A percentile compares a stretch with the other conserved stretches of the same genome.
Evolutionary conservation across 2,329 filamentous ascomycete species (phyloP).

Genomic region (Diplodia intermedia): DNA sequence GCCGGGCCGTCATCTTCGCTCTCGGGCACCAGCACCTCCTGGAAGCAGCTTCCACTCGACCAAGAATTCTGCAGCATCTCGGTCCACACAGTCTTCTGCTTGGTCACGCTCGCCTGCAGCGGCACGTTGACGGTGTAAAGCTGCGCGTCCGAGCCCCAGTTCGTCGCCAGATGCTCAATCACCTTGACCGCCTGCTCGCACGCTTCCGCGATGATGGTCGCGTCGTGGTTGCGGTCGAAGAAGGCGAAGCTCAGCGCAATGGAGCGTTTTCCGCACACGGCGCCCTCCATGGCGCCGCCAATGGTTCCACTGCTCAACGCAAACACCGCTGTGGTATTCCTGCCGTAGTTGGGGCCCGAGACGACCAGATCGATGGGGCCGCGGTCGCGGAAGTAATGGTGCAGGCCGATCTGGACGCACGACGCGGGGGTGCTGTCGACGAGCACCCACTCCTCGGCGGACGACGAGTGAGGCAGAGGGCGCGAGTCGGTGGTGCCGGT

Average conservation of each 20-base stretch:
- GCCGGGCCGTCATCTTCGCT: slow-evolving; percentile 63
- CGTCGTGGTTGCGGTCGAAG: slow-evolving; percentile 83
- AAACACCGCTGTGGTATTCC: slow-evolving; percentile 60
- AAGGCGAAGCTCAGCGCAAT: slow-evolving; percentile 93
- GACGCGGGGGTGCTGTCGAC: slow-evolving; percentile 58
- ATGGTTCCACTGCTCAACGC: slow-evolving; percentile 57
- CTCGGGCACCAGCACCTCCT: slow-evolving; percentile 73
- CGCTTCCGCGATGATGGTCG: slow-evolving; percentile 78
- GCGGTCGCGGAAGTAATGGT: slow-evolving; percentile 54
- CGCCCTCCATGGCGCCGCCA: slow-evolving; percentile 58
- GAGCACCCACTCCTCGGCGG: slow-evolving; percentile 57
- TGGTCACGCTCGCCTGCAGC: slow-evolving; percentile 75
- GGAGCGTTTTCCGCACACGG: slow-evolving; percentile 58
- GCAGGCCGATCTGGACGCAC: slow-evolving; percentile 58
- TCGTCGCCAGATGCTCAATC: slow-evolving; percentile 77
- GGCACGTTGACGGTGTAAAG: slow-evolving; percentile 94
- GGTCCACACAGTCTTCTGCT: slow-evolving; percentile 79
- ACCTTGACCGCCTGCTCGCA: slow-evolving; percentile 76
- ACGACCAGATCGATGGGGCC: slow-evolving; percentile 57
- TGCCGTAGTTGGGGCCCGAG: slow-evolving; percentile 58
- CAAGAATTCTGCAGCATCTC: slow-evolving; percentile 90
- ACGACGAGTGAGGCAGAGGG: slow-evolving; percentile 43
- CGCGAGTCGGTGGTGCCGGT: slow-evolving; percentile 45
- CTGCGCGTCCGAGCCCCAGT: slow-evolving; percentile 75
- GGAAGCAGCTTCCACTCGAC: slow-evolving; percentile 76